Evolutionary conservation across 306 rosid genomes (phyloP).

Genomic region (Quercus cerris): DNA sequence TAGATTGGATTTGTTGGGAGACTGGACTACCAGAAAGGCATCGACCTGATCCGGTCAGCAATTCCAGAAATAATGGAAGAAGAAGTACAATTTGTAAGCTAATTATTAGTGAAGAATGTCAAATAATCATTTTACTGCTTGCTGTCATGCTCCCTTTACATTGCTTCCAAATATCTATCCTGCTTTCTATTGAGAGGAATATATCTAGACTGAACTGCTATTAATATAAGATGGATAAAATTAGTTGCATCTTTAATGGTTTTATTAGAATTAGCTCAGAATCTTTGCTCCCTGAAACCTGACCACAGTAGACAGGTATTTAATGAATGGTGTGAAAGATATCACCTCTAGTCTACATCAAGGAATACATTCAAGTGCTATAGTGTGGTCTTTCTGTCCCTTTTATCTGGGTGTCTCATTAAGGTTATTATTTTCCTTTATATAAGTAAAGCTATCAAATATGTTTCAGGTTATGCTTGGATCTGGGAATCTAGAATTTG

Average conservation of each 20-base stretch:
- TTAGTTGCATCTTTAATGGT: not conserved
- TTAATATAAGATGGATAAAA: not conserved
- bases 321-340: not conserved
- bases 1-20: slow-evolving; percentile 92
- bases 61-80: slow-evolving; percentile 67
- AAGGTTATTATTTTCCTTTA: not conserved
- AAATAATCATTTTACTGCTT: not conserved
- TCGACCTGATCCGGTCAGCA: slow-evolving; percentile 61
- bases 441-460: not conserved
- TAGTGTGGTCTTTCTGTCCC: slow-evolving; percentile 1
- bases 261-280: not conserved
- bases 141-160: not conserved
- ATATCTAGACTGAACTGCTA: not conserved
- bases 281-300: not conserved
- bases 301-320: not conserved
- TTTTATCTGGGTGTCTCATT: not conserved
- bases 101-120: slow-evolving; percentile 9
- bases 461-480: slow-evolving; percentile 84
- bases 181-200: not conserved
- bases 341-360: not conserved
- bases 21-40: slow-evolving; percentile 89
- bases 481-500: slow-evolving; percentile 58
- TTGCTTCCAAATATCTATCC: not conserved
- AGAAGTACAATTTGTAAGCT: slow-evolving; percentile 87
- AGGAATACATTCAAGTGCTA: slow-evolving; percentile 1